Percentiles rank a stretch among this genome's conserved stretches.
Conservation (phyloP, 179 eudicot genomes). For the Silene coronaria region DNA sequence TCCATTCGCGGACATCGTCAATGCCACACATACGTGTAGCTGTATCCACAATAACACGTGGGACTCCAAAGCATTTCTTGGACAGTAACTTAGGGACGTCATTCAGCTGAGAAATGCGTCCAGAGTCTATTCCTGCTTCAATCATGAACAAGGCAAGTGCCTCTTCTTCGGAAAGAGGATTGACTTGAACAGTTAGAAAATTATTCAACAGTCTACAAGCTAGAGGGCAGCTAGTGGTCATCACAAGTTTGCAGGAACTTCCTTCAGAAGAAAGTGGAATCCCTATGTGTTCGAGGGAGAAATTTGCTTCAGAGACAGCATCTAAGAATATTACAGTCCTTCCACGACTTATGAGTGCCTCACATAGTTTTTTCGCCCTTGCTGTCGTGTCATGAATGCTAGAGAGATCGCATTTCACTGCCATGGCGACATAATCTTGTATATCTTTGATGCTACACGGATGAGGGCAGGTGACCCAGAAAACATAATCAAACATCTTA, state of each 20-base stretch:
- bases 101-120: neutral
- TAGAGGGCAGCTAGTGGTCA: slow-evolving; percentile 6
- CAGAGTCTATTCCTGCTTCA: slow-evolving; percentile 6
- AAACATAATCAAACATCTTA: slow-evolving; percentile 4
- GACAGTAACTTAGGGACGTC: slow-evolving; percentile 8
- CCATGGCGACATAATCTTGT: slow-evolving; percentile 20
- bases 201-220: slow-evolving; percentile 1
- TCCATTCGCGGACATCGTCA: neutral
- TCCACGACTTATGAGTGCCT: slow-evolving; percentile 3
- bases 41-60: neutral
- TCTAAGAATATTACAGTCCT: slow-evolving; percentile 19
- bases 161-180: slow-evolving; percentile 13
- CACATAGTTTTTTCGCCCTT: slow-evolving; percentile 11
- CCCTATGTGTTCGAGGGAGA: slow-evolving; percentile 5
- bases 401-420: slow-evolving; percentile 9
- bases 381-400: neutral
- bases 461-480: slow-evolving; percentile 14
- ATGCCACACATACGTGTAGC: neutral
- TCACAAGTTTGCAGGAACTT: slow-evolving; percentile 14
- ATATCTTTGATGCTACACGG: slow-evolving; percentile 12
- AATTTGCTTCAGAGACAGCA: neutral
- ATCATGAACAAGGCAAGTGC: slow-evolving; percentile 9
- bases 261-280: slow-evolving; percentile 16
- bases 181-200: neutral
- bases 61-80: slow-evolving; percentile 10